A percentile compares a stretch with the other conserved stretches of the same genome.
Conservation (phyloP, 352 stramenopile genomes). For the Ochromonadaceae sp. region DNA sequence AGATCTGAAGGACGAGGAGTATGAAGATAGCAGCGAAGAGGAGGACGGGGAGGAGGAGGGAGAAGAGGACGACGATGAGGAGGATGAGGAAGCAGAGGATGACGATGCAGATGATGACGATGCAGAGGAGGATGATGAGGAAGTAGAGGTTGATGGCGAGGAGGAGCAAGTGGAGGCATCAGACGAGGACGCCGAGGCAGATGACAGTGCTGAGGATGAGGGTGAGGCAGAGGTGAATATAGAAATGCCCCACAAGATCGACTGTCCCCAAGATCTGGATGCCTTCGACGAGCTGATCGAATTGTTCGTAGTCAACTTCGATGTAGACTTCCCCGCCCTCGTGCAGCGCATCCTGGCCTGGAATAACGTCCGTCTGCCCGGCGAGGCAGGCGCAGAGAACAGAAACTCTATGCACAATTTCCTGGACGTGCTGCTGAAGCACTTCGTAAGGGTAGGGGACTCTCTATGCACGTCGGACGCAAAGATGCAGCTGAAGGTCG, state of each 20-base stretch:
- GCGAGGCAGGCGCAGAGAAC: slow-evolving; percentile 47
- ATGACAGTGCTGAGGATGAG: slow-evolving; percentile 30
- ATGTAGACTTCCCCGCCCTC: slow-evolving; percentile 56
- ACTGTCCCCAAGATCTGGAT: slow-evolving; percentile 71
- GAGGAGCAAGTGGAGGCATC: slow-evolving; percentile 38
- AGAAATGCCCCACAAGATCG: slow-evolving; percentile 85
- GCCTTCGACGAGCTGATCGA: slow-evolving; percentile 70
- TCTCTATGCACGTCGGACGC: too few relatives aligned
- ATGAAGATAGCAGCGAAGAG: slow-evolving; percentile 40
- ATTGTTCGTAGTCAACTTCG: slow-evolving; percentile 55
- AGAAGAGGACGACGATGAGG: slow-evolving; percentile 28
- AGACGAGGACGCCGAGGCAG: slow-evolving; percentile 32
- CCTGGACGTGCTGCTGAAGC: slow-evolving; percentile 74
- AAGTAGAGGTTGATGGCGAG: slow-evolving; percentile 46
- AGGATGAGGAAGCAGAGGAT: slow-evolving; percentile 45
- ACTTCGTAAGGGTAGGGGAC: slow-evolving; percentile 73
- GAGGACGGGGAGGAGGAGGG: slow-evolving; percentile 55
- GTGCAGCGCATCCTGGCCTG: slow-evolving; percentile 74
- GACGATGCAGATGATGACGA: slow-evolving; percentile 33
- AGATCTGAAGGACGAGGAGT: slow-evolving; percentile 57
- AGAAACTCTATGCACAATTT: slow-evolving; percentile 87
- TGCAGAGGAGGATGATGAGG: slow-evolving; percentile 53
- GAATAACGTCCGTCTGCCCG: slow-evolving; percentile 79
- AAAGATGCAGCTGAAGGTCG: slow-evolving; percentile 36
- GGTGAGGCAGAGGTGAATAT: slow-evolving; percentile 30